Conservation (phyloP, 1,139 yeast species). For the Candida freyschussii region DNA sequence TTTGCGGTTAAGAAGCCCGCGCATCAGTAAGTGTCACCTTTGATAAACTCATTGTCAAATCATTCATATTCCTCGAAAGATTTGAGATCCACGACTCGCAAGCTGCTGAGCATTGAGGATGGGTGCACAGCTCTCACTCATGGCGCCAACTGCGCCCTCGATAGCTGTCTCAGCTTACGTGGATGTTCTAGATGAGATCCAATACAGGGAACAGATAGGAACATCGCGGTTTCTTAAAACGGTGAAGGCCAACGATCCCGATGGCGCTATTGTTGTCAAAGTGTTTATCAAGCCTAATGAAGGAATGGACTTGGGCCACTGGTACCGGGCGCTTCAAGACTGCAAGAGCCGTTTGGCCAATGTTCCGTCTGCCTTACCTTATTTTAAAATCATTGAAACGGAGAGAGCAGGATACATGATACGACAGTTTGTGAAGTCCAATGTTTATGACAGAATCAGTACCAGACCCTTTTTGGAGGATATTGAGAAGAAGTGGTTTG, state of each 20-base stretch:
- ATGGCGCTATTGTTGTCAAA: conserved; percentile 73
- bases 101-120: conserved; percentile 31
- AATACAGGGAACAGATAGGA: conserved; percentile 64
- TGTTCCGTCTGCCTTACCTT: conserved; percentile 65
- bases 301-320: conserved; percentile 34
- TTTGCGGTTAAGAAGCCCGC: too few relatives aligned
- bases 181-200: conserved; percentile 68
- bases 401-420: conserved; percentile 89
- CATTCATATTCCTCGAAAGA: too few relatives aligned
- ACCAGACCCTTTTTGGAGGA: conserved; percentile 82
- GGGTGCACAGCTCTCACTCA: conserved; percentile 83
- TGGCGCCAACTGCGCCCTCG: conserved; percentile 89
- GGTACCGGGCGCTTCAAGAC: conserved; percentile 33
- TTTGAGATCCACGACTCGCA: background rate
- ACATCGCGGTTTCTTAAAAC: conserved; percentile 83
- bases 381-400: conserved; percentile 72
- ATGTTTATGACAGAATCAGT: conserved; percentile 80
- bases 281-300: conserved; percentile 73
- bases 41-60: too few relatives aligned
- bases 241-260: conserved; percentile 65
- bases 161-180: conserved; percentile 89
- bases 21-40: too few relatives aligned
- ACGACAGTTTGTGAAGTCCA: conserved; percentile 74
- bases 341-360: conserved; percentile 37
- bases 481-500: conserved; percentile 78